Conservation (phyloP, 345 rosid genomes). For the Gossypium ekmanianum region DNA sequence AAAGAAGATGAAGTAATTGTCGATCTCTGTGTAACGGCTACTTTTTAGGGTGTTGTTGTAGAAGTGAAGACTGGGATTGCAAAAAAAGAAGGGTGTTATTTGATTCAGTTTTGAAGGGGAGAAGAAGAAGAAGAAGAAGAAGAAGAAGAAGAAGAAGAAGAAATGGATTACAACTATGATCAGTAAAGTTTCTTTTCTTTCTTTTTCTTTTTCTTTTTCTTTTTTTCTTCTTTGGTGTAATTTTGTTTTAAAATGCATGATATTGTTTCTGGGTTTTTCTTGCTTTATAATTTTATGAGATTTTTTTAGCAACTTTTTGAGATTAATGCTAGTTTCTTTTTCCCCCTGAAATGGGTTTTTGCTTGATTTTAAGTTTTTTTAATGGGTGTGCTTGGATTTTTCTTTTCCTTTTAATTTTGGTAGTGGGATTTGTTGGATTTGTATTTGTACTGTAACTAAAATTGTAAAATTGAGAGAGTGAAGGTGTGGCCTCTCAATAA, state of each 20-base stretch:
- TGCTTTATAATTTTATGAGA: neutral
- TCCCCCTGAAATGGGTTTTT: neutral
- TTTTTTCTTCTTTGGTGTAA: neutral
- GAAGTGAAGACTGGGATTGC: neutral
- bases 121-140: neutral
- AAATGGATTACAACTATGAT: constrained; percentile 14
- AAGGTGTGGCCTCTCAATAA: constrained; percentile 16
- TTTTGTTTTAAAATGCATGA: constrained; percentile 6
- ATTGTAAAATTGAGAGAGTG: constrained; percentile 7
- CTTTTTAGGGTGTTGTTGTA: neutral
- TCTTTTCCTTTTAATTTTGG: neutral
- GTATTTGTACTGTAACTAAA: constrained; percentile 10
- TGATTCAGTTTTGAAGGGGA: neutral
- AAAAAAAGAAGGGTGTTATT: neutral
- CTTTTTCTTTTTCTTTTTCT: no score
- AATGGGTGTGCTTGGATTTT: neutral
- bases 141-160: no score
- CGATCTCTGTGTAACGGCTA: constrained; percentile 21
- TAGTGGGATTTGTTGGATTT: constrained; percentile 14
- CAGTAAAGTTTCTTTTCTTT: neutral
- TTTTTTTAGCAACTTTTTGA: neutral
- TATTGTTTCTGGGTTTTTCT: neutral
- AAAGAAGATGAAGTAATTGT: neutral
- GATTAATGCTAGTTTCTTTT: neutral
- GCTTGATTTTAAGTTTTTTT: neutral